Base-by-base conservation (phyloP, 768 basidiomycete genomes). In the Podaxis sp. region DNA sequence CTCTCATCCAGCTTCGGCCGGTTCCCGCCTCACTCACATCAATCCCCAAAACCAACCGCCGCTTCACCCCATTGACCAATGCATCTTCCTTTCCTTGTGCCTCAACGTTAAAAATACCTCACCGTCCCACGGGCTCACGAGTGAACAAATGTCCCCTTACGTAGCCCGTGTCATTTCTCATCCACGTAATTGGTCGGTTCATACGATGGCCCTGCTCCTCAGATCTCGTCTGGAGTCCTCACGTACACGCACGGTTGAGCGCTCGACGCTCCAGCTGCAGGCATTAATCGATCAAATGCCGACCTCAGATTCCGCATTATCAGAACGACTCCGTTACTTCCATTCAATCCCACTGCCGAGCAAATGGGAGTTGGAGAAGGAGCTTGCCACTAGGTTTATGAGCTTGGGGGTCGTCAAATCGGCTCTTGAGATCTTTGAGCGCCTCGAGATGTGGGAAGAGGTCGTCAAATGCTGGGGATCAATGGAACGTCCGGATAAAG, bases 361-460 rank as follows among this genome's bases (percentile, higher is more conserved):
- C 67, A 89, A 87, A 68, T 99, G 97, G 97, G 92, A 93, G 69
- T 83, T 98, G 80, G 93, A 98, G 71, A 83, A 84, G 46, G 97
- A 99, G 74, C 82, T 99, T 24, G 97, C 95, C 1, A 74, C 82
- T 67, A 85, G 93, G 58, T 95, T 90, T 76, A 77, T 95, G 66
- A 82, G 86, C 51, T 80, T 99, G 54, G 97, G 97, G 15, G 94
- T 96, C 61, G 81, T 92, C 63, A 88, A 88, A 67, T 95, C 92
- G 4, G 96, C 97, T 0, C 79, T 99, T 54, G 96, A 92, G 73
- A 96, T 98, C 60, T 99, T 95, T 71, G 90, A 94, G 75, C 84
- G 93, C 39, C 79, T 98, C 64, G 95, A 99, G 77, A 95, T 98
- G 95, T 99, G 96, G 96, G 97, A 97, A 76, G 93, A 98, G 66